phyloP scores from a whole-genome alignment of 345 rosid genomes.

The Eutrema yunnanense region DNA sequence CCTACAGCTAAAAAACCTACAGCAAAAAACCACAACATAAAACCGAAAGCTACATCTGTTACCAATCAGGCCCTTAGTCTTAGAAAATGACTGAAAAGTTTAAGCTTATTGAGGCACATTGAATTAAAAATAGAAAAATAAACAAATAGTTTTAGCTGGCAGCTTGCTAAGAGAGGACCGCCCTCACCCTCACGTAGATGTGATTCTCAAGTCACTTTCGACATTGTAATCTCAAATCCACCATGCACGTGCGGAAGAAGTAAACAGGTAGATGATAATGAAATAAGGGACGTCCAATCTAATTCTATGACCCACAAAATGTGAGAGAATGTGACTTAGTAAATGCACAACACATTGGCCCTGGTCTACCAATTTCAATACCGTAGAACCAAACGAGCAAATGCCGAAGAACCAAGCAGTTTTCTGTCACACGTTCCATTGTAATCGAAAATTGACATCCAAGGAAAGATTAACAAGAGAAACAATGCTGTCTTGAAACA shows the following conservation, averaged over 20 bases:
- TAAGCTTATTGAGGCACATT: not conserved
- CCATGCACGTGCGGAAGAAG: slow-evolving; percentile 31
- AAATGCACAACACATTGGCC: slow-evolving; percentile 22
- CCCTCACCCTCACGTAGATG: slow-evolving; percentile 25
- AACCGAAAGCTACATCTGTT: too few species aligned
- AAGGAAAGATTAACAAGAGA: not conserved
- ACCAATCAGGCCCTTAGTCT: too few species aligned
- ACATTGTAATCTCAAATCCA: slow-evolving; percentile 31
- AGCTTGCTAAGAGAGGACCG: slow-evolving; percentile 34
- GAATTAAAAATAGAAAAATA: slow-evolving; percentile 16
- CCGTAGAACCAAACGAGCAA: too few species aligned
- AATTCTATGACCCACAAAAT: slow-evolving; percentile 32
- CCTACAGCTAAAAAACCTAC: too few species aligned
- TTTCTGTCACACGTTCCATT: slow-evolving; percentile 3
- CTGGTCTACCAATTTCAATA: slow-evolving; percentile 20
- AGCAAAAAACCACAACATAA: too few species aligned
- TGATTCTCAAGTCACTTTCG: slow-evolving; percentile 34
- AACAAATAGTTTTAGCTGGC: slow-evolving; percentile 30
- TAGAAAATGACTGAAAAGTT: slow-evolving; percentile 20
- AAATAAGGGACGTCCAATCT: slow-evolving; percentile 28
- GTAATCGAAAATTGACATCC: not conserved
- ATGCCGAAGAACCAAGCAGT: not conserved
- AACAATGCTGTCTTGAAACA: not conserved
- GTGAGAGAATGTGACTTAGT: slow-evolving; percentile 23
- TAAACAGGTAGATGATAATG: slow-evolving; percentile 32